A percentile compares a stretch with the other conserved stretches of the same genome.
phyloP scores from a whole-genome alignment of 352 stramenopile genomes.

The Globisporangium uncinulatum region DNA sequence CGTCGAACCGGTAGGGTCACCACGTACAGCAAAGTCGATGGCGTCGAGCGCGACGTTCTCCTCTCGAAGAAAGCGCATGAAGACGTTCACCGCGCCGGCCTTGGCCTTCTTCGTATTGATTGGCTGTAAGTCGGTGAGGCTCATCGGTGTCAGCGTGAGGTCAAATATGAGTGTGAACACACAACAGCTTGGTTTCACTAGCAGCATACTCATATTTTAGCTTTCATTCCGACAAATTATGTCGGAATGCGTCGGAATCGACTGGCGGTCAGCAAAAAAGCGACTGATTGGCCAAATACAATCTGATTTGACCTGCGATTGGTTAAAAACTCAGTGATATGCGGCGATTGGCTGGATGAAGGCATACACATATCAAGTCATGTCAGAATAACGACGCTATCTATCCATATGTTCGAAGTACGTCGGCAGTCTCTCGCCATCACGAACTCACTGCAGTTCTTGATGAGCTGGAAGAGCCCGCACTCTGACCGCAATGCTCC shows the following conservation, averaged over 20 bases:
- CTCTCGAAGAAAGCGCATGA: conserved; percentile 10
- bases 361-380: too few species aligned
- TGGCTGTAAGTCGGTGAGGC: background rate
- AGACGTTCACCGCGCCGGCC: conserved; percentile 10
- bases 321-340: too few species aligned
- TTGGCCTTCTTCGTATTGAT: conserved; percentile 10
- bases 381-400: too few species aligned
- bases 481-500: background rate
- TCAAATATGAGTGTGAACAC: conserved; percentile 10
- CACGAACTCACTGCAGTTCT: background rate
- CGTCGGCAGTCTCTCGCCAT: background rate
- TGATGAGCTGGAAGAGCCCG: background rate
- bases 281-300: too few species aligned
- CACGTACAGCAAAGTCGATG: background rate
- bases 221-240: background rate
- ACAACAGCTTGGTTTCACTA: background rate
- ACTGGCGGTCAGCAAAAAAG: too few species aligned
- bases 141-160: conserved; percentile 12
- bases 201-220: too few species aligned
- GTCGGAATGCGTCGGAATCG: background rate
- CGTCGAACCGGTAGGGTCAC: conserved; percentile 5
- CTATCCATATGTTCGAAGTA: background rate
- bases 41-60: background rate
- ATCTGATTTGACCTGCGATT: too few species aligned
- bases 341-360: too few species aligned